Percentiles rank a stretch among this genome's conserved stretches.
Conservation (phyloP, 805 yeast genomes). For the Saccharomycopsis microspora region DNA sequence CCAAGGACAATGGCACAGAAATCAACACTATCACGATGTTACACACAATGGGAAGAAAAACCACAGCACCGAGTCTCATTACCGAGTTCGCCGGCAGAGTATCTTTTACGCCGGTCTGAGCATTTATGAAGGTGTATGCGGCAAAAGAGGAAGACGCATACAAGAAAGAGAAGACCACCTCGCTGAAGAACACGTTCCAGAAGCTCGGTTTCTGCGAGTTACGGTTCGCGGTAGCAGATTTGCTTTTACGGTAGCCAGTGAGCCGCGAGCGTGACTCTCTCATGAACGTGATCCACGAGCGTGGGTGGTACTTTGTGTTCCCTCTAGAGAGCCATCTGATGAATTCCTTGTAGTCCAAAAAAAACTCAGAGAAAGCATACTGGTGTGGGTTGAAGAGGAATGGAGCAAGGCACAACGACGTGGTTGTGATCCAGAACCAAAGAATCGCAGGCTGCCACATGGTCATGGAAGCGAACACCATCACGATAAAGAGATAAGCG, state of each 20-base stretch:
- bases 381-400: constrained; percentile 96
- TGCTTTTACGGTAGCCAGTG: constrained; percentile 63
- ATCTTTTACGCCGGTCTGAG: constrained; percentile 69
- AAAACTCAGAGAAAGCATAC: constrained; percentile 91
- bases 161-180: constrained; percentile 56
- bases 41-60: constrained; percentile 36
- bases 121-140: constrained; percentile 73
- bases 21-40: constrained; percentile 23
- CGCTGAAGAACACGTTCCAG: constrained; percentile 57
- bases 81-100: constrained; percentile 43
- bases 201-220: constrained; percentile 61
- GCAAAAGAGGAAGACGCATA: constrained; percentile 73
- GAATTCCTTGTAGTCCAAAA: constrained; percentile 90
- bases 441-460: constrained; percentile 88
- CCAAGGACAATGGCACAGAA: constrained; percentile 33
- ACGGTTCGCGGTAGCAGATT: neutral
- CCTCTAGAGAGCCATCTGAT: constrained; percentile 89
- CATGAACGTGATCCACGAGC: constrained; percentile 80
- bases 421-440: constrained; percentile 95
- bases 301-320: constrained; percentile 80
- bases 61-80: constrained; percentile 45
- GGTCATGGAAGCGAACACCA: constrained; percentile 61
- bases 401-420: constrained; percentile 85
- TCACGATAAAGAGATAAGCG: constrained; percentile 63
- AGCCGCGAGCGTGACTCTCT: constrained; percentile 76